phyloP scores from a whole-genome alignment of 768 basidiomycete species.

The Pleurotus citrinopileatus region DNA sequence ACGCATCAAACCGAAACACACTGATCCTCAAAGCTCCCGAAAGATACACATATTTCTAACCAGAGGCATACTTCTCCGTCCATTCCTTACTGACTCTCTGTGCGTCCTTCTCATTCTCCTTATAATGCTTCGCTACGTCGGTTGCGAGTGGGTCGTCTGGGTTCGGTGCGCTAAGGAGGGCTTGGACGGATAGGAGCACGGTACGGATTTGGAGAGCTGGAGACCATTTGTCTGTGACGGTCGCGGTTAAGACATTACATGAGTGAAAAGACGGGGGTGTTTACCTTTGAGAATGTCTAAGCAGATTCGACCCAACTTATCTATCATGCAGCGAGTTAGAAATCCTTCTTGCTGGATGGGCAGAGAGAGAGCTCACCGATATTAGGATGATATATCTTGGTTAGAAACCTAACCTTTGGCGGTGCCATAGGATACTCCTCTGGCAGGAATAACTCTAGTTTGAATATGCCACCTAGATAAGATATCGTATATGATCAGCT shows the following conservation, averaged over 20 bases:
- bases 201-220: slow-evolving; percentile 98
- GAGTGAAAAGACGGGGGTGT: slow-evolving; percentile 16
- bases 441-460: slow-evolving; percentile 95
- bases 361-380: slow-evolving; percentile 67
- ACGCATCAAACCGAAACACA: background rate
- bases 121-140: slow-evolving; percentile 97
- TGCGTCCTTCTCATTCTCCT: slow-evolving; percentile 93
- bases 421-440: slow-evolving; percentile 99
- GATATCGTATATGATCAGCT: too few relatives aligned
- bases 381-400: slow-evolving; percentile 99
- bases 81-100: slow-evolving; percentile 92
- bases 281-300: slow-evolving; percentile 95
- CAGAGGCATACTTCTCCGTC: slow-evolving; percentile 83
- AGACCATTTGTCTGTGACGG: slow-evolving; percentile 89
- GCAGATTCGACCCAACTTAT: slow-evolving; percentile 98
- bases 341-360: slow-evolving; percentile 1
- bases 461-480: slow-evolving; percentile 90
- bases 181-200: slow-evolving; percentile 94
- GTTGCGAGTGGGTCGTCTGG: slow-evolving; percentile 95
- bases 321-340: slow-evolving; percentile 35
- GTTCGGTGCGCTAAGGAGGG: slow-evolving; percentile 94
- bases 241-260: background rate
- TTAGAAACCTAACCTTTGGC: slow-evolving; percentile 95
- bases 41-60: slow-evolving; percentile 5
- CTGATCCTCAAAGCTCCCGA: background rate